Conservation (phyloP, 108 stramenopile genomes). For the Poteriospumella lacustris region DNA sequence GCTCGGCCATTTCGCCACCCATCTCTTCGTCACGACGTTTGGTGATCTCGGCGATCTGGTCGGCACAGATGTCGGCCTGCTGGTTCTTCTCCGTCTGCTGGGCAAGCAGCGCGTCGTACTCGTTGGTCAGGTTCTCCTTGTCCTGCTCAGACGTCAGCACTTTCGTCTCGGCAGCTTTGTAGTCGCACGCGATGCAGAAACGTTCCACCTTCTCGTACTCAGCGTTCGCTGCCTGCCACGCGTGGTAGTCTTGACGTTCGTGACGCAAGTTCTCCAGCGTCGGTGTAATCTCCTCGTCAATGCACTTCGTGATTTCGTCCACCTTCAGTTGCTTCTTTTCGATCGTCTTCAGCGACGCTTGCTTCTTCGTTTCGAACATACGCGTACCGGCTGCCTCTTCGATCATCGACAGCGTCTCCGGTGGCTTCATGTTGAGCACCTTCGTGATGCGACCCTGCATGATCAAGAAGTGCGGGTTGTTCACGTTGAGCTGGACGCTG, state of each 20-base stretch:
- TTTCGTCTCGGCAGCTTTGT: slow-evolving; percentile 58
- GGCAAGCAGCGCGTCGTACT: slow-evolving; percentile 57
- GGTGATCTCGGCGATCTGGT: slow-evolving; percentile 30
- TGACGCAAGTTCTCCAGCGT: slow-evolving; percentile 84
- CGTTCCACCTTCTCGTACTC: slow-evolving; percentile 88
- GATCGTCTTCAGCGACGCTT: slow-evolving; percentile 87
- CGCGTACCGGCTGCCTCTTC: slow-evolving; percentile 99
- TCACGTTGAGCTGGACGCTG: slow-evolving; percentile 99
- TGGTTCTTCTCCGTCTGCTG: slow-evolving; percentile 61
- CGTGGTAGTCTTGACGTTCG: slow-evolving; percentile 85
- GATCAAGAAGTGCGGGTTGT: slow-evolving; percentile 99
- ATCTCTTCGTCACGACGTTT: slow-evolving; percentile 12
- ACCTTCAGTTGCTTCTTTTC: slow-evolving; percentile 97
- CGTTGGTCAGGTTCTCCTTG: slow-evolving; percentile 35
- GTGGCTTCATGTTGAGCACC: slow-evolving; percentile 98
- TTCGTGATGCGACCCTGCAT: slow-evolving; percentile 98
- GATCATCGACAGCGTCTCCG: slow-evolving; percentile 97
- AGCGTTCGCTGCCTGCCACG: slow-evolving; percentile 83
- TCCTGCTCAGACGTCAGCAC: slow-evolving; percentile 39
- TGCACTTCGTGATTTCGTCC: slow-evolving; percentile 85
- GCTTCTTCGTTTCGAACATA: slow-evolving; percentile 97
- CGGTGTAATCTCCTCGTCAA: slow-evolving; percentile 92
- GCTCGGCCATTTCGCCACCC: slow-evolving; percentile 41
- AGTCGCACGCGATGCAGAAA: slow-evolving; percentile 85
- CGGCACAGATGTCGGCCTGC: slow-evolving; percentile 37